A percentile compares a stretch with the other conserved stretches of the same genome.
Conservation (phyloP, 768 basidiomycete genomes). For the Leccinum ochraceum region DNA sequence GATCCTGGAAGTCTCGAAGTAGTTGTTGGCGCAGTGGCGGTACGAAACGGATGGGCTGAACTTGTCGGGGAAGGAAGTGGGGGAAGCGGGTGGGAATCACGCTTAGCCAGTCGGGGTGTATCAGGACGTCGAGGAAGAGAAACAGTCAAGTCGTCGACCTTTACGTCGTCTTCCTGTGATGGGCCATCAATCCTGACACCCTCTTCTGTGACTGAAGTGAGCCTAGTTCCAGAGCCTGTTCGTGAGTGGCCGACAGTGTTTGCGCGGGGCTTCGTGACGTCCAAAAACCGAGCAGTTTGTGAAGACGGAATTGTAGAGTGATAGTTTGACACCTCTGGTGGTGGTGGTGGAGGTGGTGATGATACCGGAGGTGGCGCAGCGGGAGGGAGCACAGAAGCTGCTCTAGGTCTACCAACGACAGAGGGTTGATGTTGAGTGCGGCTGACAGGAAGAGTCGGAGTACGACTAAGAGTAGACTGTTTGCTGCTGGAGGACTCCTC, state of each 20-base stretch:
- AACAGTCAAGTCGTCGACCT: conserved; percentile 33
- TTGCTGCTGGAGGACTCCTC: conserved; percentile 37
- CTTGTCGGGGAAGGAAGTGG: conserved; percentile 57
- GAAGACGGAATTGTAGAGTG: conserved; percentile 33
- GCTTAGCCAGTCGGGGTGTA: conserved; percentile 43
- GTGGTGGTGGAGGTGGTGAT: conserved; percentile 47
- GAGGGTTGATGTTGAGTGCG: conserved; percentile 29
- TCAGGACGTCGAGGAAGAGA: conserved; percentile 39
- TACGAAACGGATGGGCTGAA: conserved; percentile 32
- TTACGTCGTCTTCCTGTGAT: conserved; percentile 25
- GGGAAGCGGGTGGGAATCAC: conserved; percentile 66
- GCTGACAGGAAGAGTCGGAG: conserved; percentile 36
- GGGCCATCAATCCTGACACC: conserved; percentile 39
- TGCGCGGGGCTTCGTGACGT: conserved; percentile 44
- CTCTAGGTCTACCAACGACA: conserved; percentile 45
- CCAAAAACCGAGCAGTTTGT: conserved; percentile 35
- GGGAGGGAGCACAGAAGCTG: conserved; percentile 63
- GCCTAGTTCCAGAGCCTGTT: conserved; percentile 55
- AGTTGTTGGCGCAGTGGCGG: conserved; percentile 17
- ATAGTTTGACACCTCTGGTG: conserved; percentile 39
- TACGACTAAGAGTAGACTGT: conserved; percentile 33
- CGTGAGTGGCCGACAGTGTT: conserved; percentile 55
- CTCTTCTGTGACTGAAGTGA: conserved; percentile 68
- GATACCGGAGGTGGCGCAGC: conserved; percentile 63
- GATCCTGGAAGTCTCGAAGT: conserved; percentile 49